phyloP scores from a whole-genome alignment of 106 monocot genomes.

The Apostasia shenzhenica region DNA sequence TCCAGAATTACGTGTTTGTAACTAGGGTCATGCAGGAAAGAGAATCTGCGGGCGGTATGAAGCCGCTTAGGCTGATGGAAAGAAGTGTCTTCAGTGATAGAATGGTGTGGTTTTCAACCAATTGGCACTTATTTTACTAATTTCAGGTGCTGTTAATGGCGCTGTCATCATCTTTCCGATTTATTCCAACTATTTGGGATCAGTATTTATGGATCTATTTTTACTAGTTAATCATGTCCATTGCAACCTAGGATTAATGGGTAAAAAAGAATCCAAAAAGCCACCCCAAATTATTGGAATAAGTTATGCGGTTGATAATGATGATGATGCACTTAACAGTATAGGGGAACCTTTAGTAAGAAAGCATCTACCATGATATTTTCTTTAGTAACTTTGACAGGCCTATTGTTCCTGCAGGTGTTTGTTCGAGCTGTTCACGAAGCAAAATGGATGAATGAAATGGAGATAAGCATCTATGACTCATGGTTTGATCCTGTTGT shows the following conservation, averaged over 20 bases:
- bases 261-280: too few species aligned
- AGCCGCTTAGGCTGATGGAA: conserved; percentile 93
- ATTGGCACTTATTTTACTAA: too few species aligned
- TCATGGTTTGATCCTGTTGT: conserved; percentile 99
- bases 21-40: conserved; percentile 97
- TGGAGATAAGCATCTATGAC: conserved; percentile 99
- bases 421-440: conserved; percentile 98
- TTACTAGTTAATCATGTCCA: too few species aligned
- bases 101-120: conserved; percentile 45
- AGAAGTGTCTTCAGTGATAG: conserved; percentile 96
- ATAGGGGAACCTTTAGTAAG: too few species aligned
- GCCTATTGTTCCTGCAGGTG: conserved; percentile 34
- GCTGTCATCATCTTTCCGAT: too few species aligned
- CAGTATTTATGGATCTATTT: too few species aligned
- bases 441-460: conserved; percentile 99
- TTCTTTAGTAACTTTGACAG: background rate
- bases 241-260: too few species aligned
- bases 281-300: too few species aligned
- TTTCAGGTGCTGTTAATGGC: too few species aligned
- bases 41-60: conserved; percentile 76
- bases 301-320: too few species aligned
- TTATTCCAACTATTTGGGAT: too few species aligned
- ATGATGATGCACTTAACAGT: too few species aligned
- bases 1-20: conserved; percentile 98
- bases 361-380: background rate